A percentile compares a stretch with the other conserved stretches of the same genome.
Conservation (phyloP, 2,329 filamentous ascomycete species). For the Pseudocercospora macadamiae region DNA sequence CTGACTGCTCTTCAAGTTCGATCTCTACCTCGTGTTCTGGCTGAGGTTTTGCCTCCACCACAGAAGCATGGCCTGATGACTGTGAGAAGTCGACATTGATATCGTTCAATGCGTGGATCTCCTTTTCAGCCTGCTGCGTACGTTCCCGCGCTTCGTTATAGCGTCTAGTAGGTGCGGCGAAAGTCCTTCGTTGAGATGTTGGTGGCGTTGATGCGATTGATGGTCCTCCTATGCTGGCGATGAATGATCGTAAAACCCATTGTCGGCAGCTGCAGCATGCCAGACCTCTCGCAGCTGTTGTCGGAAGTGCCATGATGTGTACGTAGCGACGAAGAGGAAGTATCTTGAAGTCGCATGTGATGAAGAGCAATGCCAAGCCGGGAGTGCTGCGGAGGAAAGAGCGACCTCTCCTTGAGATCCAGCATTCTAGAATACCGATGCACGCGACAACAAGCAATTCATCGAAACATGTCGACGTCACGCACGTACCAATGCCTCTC, state of each 20-base stretch:
- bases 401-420: too few relatives aligned
- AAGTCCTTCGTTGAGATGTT: constrained; percentile 25
- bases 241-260: constrained; percentile 35
- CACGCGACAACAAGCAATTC: not conserved
- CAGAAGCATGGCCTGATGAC: not conserved
- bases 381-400: constrained; percentile 3
- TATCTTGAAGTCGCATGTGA: not conserved
- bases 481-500: constrained; percentile 39
- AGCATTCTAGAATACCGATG: too few relatives aligned
- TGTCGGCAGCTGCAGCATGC: constrained; percentile 31
- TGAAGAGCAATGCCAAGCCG: constrained; percentile 1
- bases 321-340: not conserved
- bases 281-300: constrained; percentile 18
- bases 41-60: not conserved
- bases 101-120: constrained; percentile 28
- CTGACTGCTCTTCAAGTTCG: not conserved
- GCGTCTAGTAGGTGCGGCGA: constrained; percentile 23
- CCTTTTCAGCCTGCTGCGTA: constrained; percentile 22
- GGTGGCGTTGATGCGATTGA: constrained; percentile 12
- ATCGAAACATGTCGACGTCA: constrained; percentile 30
- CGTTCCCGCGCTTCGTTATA: constrained; percentile 27
- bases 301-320: constrained; percentile 22
- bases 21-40: not conserved
- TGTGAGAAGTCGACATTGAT: constrained; percentile 22
- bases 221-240: constrained; percentile 33